These are phyloP conservation scores for Trichoderma gracile DNA, from an alignment of 2,329 filamentous ascomycete species.

Conservation along the genomic window DNA sequence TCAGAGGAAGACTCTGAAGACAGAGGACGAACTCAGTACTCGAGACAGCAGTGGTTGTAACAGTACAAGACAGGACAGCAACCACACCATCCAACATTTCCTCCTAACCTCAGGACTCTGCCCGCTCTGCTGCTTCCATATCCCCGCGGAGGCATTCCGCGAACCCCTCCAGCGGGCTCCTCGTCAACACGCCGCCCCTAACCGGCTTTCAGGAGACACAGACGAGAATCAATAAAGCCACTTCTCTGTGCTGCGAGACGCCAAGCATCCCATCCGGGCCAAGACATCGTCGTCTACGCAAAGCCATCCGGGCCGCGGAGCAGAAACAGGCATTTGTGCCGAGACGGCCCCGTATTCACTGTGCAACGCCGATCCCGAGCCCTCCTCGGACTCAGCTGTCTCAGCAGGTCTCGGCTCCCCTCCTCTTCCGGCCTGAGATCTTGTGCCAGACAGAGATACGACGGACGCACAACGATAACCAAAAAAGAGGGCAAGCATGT, in stretches of 20 bases:
- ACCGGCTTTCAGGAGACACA: background rate
- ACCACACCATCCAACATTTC: too few species aligned
- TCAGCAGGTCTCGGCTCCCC: conserved; percentile 10
- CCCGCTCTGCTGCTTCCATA: background rate
- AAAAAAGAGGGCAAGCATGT: conserved; percentile 42
- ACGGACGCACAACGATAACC: background rate
- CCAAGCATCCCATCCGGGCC: conserved; percentile 4
- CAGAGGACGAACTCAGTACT: background rate
- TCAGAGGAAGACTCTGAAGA: background rate
- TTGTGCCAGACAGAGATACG: background rate
- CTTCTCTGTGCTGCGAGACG: background rate
- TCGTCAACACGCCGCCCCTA: background rate
- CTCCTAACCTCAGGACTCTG: background rate
- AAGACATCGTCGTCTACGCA: background rate
- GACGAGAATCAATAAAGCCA: conserved; percentile 19
- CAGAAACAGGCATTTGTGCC: conserved; percentile 28
- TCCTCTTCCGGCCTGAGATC: background rate
- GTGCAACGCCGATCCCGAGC: conserved; percentile 25
- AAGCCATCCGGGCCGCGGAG: conserved; percentile 4
- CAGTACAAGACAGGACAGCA: background rate
- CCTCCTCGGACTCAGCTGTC: conserved; percentile 17
- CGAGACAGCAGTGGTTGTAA: background rate
- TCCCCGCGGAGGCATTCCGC: background rate
- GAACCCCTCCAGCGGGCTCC: background rate
- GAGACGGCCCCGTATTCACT: conserved; percentile 28